Evolutionary conservation across 2,329 filamentous ascomycete species (phyloP).

Genomic region (Akanthomyces uredinophilus): DNA sequence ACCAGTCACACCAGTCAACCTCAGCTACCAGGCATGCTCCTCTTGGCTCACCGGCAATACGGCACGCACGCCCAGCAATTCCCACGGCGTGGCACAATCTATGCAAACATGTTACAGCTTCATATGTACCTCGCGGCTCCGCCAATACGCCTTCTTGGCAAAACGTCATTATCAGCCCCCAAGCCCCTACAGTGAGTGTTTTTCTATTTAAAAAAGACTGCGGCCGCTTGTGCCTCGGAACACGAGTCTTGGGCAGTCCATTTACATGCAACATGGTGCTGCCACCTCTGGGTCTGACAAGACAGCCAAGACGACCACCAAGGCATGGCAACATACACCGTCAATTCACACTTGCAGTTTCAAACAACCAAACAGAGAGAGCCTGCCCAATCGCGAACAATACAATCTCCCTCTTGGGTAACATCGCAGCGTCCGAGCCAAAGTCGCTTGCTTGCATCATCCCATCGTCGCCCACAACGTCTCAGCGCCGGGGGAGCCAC

Average conservation of each 20-base stretch:
- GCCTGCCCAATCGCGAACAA: background rate
- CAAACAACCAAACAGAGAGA: background rate
- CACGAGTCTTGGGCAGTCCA: background rate
- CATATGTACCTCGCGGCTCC: background rate
- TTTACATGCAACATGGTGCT: background rate
- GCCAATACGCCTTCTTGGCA: background rate
- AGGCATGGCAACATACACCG: background rate
- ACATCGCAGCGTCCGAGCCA: background rate
- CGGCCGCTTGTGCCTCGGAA: background rate
- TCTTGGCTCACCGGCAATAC: background rate
- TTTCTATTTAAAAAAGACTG: too few relatives aligned
- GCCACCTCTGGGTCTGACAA: background rate
- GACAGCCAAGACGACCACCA: slow-evolving; percentile 6
- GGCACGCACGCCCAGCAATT: background rate
- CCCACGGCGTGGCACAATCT: background rate
- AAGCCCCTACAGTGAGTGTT: background rate
- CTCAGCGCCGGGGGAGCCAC: background rate
- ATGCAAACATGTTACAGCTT: background rate
- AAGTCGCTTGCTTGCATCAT: background rate
- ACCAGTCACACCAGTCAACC: background rate
- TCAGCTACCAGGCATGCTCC: background rate
- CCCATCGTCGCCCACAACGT: background rate
- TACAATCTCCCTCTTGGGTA: background rate
- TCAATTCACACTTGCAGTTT: background rate
- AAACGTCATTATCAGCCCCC: background rate